Evolutionary conservation across 2,329 filamentous ascomycete genomes (phyloP), one percentile per base, ranked within the genome.

Genomic region (Zymoseptoria tritici): DNA sequence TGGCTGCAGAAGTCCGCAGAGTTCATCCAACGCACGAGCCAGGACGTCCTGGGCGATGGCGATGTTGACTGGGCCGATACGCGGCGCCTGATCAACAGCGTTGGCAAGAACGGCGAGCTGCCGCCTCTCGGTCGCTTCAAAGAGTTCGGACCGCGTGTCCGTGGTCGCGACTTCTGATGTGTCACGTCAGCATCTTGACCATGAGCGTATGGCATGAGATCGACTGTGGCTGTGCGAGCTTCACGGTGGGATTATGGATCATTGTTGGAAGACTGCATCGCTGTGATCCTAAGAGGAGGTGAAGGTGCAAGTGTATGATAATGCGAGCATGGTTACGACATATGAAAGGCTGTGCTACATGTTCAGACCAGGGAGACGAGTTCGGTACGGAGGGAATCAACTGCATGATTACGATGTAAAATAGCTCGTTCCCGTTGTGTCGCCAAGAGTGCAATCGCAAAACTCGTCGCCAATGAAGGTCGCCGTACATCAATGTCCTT

Each of bases 1-100:
- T 53, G 52, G 52, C 22, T 53, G 52, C 16, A 53, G 20, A 53
- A 53, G 22, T 52, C 50, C 9, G 50, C 68, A 57, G 24, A 26
- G 36, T 16, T 13, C 36, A 42, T 16, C 11, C 13, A 16, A 42
- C 16, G 16, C 36, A 42, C 36, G n/a, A 26, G 24, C 24, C 24
- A 26, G 24, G 24, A 26, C 24, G 24, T 26, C 24, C 24, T 26
- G 24, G 24, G 24, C 24, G 24, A 42, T 13, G 11, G 11, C 11
- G 36, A 42, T 16, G 16, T 42, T 16, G 36, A 42, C 36, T 42
- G 36, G 36, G 11, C 36, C 9, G 11, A 42, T 13, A 42, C 36
- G 36, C 11, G 16, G 11, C 11, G 36, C 16, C 36, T 42, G 36
- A 42, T 42, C 36, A 16, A 42, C 36, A 16, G 36, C 16, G 36